Evolutionary conservation across 2,329 filamentous ascomycete species (phyloP).

Genomic region (Annulohypoxylon truncatum): DNA sequence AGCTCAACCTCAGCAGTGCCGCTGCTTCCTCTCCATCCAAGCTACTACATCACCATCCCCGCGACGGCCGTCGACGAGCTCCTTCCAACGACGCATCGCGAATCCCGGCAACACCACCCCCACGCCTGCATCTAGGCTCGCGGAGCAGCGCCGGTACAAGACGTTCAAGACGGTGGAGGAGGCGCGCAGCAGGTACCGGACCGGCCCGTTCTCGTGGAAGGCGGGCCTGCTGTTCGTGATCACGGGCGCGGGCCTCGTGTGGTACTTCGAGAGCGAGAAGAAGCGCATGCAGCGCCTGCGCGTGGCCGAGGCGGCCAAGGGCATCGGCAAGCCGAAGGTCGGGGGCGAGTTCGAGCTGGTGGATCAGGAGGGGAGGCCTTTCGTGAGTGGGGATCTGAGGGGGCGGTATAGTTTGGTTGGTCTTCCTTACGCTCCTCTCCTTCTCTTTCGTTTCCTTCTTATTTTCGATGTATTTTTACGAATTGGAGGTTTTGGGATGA

Average conservation of each 20-base stretch:
- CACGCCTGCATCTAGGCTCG: not conserved
- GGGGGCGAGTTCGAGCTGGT: constrained; percentile 86
- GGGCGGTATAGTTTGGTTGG: constrained; percentile 84
- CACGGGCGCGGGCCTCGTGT: constrained; percentile 80
- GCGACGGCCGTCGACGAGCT: constrained; percentile 17
- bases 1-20: constrained; percentile 33
- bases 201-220: constrained; percentile 90
- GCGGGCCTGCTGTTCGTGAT: constrained; percentile 86
- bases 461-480: not conserved
- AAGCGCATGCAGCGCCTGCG: constrained; percentile 88
- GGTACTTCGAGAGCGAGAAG: constrained; percentile 96
- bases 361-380: constrained; percentile 82
- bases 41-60: constrained; percentile 21
- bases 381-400: constrained; percentile 83
- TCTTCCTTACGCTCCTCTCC: constrained; percentile 41
- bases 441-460: not conserved
- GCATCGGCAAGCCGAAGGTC: constrained; percentile 91
- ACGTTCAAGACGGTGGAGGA: constrained; percentile 66
- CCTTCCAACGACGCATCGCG: constrained; percentile 1
- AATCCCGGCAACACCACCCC: not conserved
- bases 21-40: constrained; percentile 38
- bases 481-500: not conserved
- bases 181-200: constrained; percentile 67
- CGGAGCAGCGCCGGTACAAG: constrained; percentile 54
- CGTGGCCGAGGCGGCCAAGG: constrained; percentile 91